Evolutionary conservation across 2,329 filamentous ascomycete species (phyloP).

Genomic region (Fusarium poae): DNA sequence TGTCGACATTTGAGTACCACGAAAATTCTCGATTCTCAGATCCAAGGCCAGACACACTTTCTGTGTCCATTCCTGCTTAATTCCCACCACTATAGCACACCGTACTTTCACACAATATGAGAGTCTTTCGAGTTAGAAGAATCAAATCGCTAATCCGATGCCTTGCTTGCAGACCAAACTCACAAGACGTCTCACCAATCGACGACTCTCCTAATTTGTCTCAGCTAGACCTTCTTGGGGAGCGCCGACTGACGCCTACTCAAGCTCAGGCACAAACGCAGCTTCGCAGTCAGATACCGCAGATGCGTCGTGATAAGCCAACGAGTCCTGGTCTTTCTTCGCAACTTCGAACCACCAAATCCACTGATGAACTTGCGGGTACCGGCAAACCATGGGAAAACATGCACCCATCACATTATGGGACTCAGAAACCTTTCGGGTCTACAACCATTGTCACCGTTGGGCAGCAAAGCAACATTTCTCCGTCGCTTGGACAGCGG

Average conservation of each 20-base stretch:
- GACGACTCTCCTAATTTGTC: conserved; percentile 59
- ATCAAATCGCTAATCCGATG: conserved; percentile 41
- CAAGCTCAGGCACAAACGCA: conserved; percentile 33
- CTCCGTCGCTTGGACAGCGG: conserved; percentile 53
- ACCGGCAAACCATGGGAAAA: conserved; percentile 42
- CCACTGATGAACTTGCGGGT: conserved; percentile 42
- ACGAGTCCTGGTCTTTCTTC: conserved; percentile 58
- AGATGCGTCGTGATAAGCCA: conserved; percentile 65
- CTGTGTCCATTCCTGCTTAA: background rate
- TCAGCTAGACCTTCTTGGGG: conserved; percentile 47
- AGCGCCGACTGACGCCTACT: conserved; percentile 31
- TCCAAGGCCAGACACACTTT: background rate
- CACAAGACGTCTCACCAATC: conserved; percentile 65
- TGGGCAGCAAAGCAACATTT: conserved; percentile 43
- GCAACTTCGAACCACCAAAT: conserved; percentile 56
- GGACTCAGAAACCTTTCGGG: conserved; percentile 33
- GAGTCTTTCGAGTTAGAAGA: conserved; percentile 20
- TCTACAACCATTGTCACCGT: conserved; percentile 49
- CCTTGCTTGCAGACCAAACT: conserved; percentile 45
- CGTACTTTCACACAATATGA: conserved; percentile 25
- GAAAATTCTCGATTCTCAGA: background rate
- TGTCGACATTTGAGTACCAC: background rate
- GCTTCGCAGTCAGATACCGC: conserved; percentile 62
- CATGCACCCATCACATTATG: conserved; percentile 17
- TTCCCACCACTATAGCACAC: background rate